Conservation (phyloP, 306 rosid species). For the Quercus gilva region DNA sequence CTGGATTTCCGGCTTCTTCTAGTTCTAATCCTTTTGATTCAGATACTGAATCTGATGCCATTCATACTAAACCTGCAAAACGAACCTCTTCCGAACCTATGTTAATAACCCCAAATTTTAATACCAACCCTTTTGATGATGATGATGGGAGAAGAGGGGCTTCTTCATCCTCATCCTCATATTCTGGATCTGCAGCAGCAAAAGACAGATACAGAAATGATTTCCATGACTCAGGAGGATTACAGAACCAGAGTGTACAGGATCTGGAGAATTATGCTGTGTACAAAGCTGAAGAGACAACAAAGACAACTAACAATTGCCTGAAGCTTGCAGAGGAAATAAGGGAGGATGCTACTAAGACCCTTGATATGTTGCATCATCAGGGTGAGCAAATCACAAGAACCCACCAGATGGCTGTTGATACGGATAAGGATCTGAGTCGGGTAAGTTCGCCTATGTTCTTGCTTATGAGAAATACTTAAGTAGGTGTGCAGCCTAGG, state of each 20-base stretch:
- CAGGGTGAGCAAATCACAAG: slow-evolving; percentile 94
- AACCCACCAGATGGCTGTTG: slow-evolving; percentile 77
- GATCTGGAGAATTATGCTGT: slow-evolving; percentile 77
- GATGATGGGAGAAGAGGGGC: slow-evolving; percentile 45
- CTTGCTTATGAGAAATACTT: background rate
- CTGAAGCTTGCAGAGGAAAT: slow-evolving; percentile 84
- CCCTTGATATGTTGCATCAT: slow-evolving; percentile 81
- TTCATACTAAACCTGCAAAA: slow-evolving; percentile 34
- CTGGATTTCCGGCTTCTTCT: slow-evolving; percentile 26
- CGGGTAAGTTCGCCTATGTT: slow-evolving; percentile 39
- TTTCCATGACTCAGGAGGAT: slow-evolving; percentile 58
- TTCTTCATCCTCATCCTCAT: slow-evolving; percentile 26
- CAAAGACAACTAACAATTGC: slow-evolving; percentile 64
- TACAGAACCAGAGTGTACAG: slow-evolving; percentile 72
- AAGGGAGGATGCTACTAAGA: slow-evolving; percentile 68
- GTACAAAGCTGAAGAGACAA: slow-evolving; percentile 76
- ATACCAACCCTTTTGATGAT: slow-evolving; percentile 42
- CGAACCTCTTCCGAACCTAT: slow-evolving; percentile 72
- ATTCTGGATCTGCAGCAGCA: slow-evolving; percentile 17
- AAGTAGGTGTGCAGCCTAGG: background rate
- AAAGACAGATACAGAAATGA: slow-evolving; percentile 44
- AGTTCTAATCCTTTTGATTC: slow-evolving; percentile 25
- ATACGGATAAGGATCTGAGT: slow-evolving; percentile 81
- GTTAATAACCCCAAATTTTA: slow-evolving; percentile 36
- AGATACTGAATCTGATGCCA: slow-evolving; percentile 34